A percentile compares a stretch with the other conserved stretches of the same genome.
Evolutionary conservation across 176 grass and related monocot genomes (phyloP).

Genomic region (Aegilops speltoides): DNA sequence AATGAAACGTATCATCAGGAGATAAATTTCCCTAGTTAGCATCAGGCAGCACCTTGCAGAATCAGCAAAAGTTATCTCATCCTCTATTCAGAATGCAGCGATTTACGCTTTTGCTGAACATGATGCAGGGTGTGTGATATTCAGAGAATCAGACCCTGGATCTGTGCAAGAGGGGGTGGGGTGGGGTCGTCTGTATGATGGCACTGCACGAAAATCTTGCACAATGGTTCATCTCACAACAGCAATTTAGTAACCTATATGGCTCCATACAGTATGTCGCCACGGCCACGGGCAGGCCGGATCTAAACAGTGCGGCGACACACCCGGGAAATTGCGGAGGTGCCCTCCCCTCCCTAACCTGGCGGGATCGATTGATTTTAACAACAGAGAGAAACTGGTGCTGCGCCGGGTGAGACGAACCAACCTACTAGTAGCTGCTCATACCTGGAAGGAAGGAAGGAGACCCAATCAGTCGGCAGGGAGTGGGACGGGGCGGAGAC

Average conservation of each 20-base stretch:
- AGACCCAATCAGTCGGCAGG: no score
- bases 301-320: background rate
- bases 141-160: background rate
- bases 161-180: background rate
- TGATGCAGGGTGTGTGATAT: background rate
- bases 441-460: background rate
- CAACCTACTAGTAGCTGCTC: background rate
- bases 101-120: background rate
- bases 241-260: background rate
- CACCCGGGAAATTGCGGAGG: no score
- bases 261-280: no score
- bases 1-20: background rate
- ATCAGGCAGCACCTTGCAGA: background rate
- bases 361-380: background rate
- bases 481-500: no score
- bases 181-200: background rate
- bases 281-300: background rate
- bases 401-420: background rate
- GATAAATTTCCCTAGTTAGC: background rate
- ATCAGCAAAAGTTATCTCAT: background rate
- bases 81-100: background rate
- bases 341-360: no score
- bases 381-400: background rate
- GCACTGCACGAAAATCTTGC: no score
- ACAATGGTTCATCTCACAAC: background rate